Base-by-base conservation (phyloP, 2,329 filamentous ascomycete species). In the Fusarium sp. region DNA sequence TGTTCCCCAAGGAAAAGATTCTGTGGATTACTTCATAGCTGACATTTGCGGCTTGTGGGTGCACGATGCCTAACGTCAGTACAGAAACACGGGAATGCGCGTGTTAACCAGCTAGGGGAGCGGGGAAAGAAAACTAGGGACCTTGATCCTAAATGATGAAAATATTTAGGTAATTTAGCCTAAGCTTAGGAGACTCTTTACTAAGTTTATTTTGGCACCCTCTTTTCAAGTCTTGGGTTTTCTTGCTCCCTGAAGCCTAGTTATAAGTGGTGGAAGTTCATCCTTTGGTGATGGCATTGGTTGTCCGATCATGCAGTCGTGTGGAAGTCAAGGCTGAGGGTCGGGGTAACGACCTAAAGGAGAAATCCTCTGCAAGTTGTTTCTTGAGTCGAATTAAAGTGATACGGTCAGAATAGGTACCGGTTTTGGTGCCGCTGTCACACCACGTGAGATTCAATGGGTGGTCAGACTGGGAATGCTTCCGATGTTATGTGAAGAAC, bases 221-320 rank as follows among this genome's bases (percentile, higher is more conserved):
- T 39, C 22, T 39, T n/a, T 39, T 39, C 12, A 45, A 45, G 12
- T 45, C 24, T 22, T 45, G 42, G 22, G 24, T 20, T 28, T 44
- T 44, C 42, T 20, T 42, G n/a, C 16, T 26, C 24, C 18, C 24
- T 14, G 8, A 22, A 13, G 38, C 8, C n/a, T 11, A 31, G 26
- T 24, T 59, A 20, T 6, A 18, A 13, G 12, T 24, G 14, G 33
- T 16, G 33, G 33, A 36, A 22, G 3, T 39, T 24, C 33, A 35
- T 16, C 10, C 11, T 50, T 30, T 38, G 22, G 22, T 13, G 48
- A 53, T 47, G 31, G 35, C 22, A 26, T 51, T 45, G 47, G 7
- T 65, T 65, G 59, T 57, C 60, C 51, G 50, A 65, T 65, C 54
- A 28, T 56, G 58, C 9, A 51, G 35, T 26, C 20, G 5, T 12